Evolutionary conservation across 2,329 filamentous ascomycete genomes (phyloP), one percentile per base, ranked within the genome.

Genomic region (Hymenoscyphus fructigenus): DNA sequence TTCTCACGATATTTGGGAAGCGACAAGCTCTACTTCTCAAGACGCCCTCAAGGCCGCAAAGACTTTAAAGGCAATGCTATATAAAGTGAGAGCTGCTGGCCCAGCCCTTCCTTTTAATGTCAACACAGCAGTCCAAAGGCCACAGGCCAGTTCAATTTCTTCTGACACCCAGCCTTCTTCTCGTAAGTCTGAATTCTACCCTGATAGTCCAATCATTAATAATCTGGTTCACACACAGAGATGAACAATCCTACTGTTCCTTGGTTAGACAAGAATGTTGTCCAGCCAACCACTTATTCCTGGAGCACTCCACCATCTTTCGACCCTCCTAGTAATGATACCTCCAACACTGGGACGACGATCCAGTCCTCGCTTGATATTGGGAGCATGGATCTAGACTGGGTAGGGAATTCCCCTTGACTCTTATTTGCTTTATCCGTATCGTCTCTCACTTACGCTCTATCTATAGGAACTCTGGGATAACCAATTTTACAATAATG

Each of bases 31-130:
- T 9, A 38, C 57, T 5, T 71, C 68, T 10, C 66, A 63, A 38
- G 72, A 73, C n/a, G 68, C 67, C 6, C 41, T 62, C 2, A 72
- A 69, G 57, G 71, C 69, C 36, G 64, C 67, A 3, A 66, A 61
- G 15, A 67, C 66, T 3, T 32, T 73, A 32, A 68, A 61, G 36
- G 50, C 62, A 1, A 71, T 72, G 66, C 28, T 72, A 9, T 58
- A 38, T n/a, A 70, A 67, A 59, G 63, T 70, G n/a, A 64, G 26
- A 28, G 62, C 44, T 20, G 62, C 41, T 26, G 29, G 12, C 26
- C 36, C 36, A 53, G 9, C 26, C 9, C 28, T 38, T 28, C 17
- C 41, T 26, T 23, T 26, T 26, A 12, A 34, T 5, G 7, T 29
- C 20, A 17, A 4, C 17, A 34, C 44, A 5, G 9, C 26, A 61